Base-by-base conservation (phyloP, 768 basidiomycete genomes). In the Lanmaoa pseudosensibilis region DNA sequence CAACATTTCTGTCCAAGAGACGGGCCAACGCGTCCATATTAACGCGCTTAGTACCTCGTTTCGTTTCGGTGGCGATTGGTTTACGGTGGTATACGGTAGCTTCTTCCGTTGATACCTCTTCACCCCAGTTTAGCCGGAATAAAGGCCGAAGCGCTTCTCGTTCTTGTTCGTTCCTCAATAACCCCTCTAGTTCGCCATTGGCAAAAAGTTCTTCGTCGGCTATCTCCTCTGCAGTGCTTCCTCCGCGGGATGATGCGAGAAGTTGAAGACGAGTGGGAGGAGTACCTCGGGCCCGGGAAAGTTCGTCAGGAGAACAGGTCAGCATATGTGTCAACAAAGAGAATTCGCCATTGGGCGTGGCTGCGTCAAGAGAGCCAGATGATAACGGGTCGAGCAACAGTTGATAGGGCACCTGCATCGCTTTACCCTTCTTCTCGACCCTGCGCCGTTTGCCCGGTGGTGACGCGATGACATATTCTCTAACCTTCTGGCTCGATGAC, bases 131-230 rank as follows among this genome's bases (percentile, higher is more conserved):
- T 44, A 78, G 66, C 30, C 69, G 63, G 30, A 78, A 70, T 13
- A 74, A 53, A 11, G 66, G 63, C 40, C 66, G 65, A 56, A 88
- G 66, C 2, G 74, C 70, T 49, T 74, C 72, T 16, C 75, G 75
- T 66, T 91, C 86, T 21, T 75, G 78, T 33, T 81, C 75, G 45
- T 63, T 73, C 53, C 90, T 73, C 21, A 89, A 60, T 30, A 89
- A 51, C 19, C 74, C 78, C 52, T 90, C 88, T 27, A 88, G 68
- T 68, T 92, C 90, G 3, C 83, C 86, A 32, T 82, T 78, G 4
- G 72, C 79, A 56, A 92, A 90, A 23, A 92, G 73, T 55, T 92
- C 90, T 9, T 89, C 85, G 57, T 93, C 90, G 2, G 63, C 58
- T 19, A 92, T 82, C 21, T 78, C 71, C 23, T 74, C 74, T 36